Evolutionary conservation across 2,329 filamentous ascomycete genomes (phyloP).

Genomic region (Clonostachys chloroleuca): DNA sequence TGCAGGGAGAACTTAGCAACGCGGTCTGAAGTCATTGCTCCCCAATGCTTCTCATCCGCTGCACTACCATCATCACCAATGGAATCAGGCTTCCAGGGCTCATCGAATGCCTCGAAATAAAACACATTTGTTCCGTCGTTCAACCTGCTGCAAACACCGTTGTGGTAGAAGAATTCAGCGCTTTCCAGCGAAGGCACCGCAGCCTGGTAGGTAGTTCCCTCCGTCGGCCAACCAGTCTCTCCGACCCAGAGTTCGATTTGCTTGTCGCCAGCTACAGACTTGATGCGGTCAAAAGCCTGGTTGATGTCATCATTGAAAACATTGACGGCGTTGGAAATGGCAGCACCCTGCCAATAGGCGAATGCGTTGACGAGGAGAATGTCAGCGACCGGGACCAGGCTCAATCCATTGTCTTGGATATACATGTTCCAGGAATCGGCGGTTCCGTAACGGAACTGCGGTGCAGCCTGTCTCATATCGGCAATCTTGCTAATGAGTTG

Average conservation of each 20-base stretch:
- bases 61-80: neutral
- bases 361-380: slow-evolving; percentile 2
- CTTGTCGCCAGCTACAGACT: neutral
- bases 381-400: neutral
- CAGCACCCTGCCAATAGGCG: slow-evolving; percentile 3
- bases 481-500: neutral
- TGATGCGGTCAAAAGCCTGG: slow-evolving; percentile 1
- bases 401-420: neutral
- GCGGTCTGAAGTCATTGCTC: slow-evolving; percentile 2
- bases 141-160: neutral
- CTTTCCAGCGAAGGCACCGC: slow-evolving; percentile 47
- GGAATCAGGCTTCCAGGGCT: slow-evolving; percentile 3
- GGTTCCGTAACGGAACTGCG: slow-evolving; percentile 1
- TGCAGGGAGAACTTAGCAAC: neutral
- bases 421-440: slow-evolving; percentile 3
- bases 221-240: slow-evolving; percentile 64
- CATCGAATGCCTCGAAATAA: slow-evolving; percentile 3
- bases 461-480: neutral
- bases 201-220: slow-evolving; percentile 55
- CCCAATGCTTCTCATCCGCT: slow-evolving; percentile 3
- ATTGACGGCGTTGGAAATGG: neutral
- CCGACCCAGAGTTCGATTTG: slow-evolving; percentile 58
- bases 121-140: neutral
- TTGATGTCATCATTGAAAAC: slow-evolving; percentile 1
- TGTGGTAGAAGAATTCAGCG: neutral